Conservation (phyloP, 208 protist species). For the Balamuthia mandrillaris region DNA sequence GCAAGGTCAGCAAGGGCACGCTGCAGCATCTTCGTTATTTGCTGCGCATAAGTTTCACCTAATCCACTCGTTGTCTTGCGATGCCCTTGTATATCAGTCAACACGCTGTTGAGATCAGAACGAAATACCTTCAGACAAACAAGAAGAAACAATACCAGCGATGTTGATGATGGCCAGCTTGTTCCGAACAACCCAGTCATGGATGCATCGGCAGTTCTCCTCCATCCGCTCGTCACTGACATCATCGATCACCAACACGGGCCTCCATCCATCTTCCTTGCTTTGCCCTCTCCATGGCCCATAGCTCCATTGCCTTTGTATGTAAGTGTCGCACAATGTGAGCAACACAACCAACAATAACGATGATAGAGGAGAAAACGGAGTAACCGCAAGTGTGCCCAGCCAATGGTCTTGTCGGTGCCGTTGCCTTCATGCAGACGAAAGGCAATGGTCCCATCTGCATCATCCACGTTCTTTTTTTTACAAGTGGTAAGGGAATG, state of each 20-base stretch:
- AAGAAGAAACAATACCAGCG: background rate
- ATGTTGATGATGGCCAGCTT: slow-evolving; percentile 30
- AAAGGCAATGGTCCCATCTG: slow-evolving; percentile 28
- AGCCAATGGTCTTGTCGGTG: slow-evolving; percentile 29
- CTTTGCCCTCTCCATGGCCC: background rate
- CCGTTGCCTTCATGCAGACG: slow-evolving; percentile 11
- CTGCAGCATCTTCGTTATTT: slow-evolving; percentile 13
- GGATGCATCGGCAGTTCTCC: background rate
- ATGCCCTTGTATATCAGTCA: background rate
- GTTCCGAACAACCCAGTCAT: background rate
- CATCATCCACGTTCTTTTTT: slow-evolving; percentile 29
- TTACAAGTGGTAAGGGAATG: no score
- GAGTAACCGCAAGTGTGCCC: slow-evolving; percentile 1
- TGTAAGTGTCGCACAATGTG: background rate
- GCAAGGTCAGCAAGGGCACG: background rate
- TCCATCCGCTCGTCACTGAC: slow-evolving; percentile 15
- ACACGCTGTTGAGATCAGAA: no score
- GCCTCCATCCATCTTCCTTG: slow-evolving; percentile 14
- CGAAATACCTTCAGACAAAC: no score
- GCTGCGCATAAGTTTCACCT: background rate
- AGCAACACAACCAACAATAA: no score
- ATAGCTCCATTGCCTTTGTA: background rate
- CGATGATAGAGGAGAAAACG: no score
- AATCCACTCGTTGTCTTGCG: slow-evolving; percentile 16
- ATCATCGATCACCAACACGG: slow-evolving; percentile 25